phyloP scores from a whole-genome alignment of 352 stramenopile species.

The Globisporangium heterothallicum region DNA sequence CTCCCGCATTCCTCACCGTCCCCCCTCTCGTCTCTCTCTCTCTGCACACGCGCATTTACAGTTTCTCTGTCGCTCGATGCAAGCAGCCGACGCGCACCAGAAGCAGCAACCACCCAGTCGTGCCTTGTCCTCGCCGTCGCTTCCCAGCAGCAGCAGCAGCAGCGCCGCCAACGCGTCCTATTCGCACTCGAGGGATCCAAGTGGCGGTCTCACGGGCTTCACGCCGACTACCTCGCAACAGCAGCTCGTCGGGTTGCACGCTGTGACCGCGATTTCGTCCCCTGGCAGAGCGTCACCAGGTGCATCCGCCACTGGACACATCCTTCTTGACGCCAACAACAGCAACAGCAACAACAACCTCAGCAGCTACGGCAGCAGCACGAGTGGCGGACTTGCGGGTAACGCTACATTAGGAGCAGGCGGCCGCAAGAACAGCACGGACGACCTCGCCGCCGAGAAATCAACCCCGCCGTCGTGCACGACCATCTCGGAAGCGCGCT shows the following conservation, averaged over 20 bases:
- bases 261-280: conserved; percentile 27
- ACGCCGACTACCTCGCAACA: conserved; percentile 7
- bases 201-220: conserved; percentile 18
- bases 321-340: conserved; percentile 11
- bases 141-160: no score
- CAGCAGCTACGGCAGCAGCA: not conserved
- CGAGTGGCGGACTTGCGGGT: no score
- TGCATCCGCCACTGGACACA: conserved; percentile 7
- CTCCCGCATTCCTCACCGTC: no score
- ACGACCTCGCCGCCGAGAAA: conserved; percentile 55
- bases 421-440: conserved; percentile 50
- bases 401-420: no score
- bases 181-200: not conserved
- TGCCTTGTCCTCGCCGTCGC: conserved; percentile 15
- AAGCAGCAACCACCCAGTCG: conserved; percentile 5
- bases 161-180: no score
- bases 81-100: conserved; percentile 1
- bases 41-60: not conserved
- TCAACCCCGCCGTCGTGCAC: conserved; percentile 37
- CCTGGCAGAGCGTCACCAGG: not conserved
- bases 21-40: not conserved
- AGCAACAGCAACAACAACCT: no score
- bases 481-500: conserved; percentile 55
- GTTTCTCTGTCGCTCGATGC: conserved; percentile 2
- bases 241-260: conserved; percentile 9